A percentile compares a stretch with the other conserved stretches of the same genome.
Conservation (phyloP, 2,329 filamentous ascomycete genomes). For the Hypoxylon sp. region DNA sequence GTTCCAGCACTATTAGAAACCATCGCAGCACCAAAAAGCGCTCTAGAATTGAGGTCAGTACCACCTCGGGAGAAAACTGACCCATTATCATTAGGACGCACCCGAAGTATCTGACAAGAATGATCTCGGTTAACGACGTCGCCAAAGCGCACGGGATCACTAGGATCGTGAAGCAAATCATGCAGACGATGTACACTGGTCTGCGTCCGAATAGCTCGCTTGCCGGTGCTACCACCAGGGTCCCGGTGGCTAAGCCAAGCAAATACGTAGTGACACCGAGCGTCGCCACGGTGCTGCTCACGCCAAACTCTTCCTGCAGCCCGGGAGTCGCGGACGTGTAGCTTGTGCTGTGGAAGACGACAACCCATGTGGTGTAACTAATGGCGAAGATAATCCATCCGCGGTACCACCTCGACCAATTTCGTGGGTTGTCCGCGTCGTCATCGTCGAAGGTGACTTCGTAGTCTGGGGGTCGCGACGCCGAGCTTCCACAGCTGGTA, state of each 20-base stretch:
- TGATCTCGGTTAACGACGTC: conserved; percentile 70
- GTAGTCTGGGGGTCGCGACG: conserved; percentile 64
- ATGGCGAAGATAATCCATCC: conserved; percentile 55
- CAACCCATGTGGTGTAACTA: conserved; percentile 57
- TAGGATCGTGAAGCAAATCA: conserved; percentile 71
- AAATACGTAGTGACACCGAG: conserved; percentile 83
- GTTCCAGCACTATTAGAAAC: conserved; percentile 85
- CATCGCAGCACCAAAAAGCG: conserved; percentile 79
- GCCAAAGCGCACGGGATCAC: conserved; percentile 77
- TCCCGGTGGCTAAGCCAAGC: conserved; percentile 75
- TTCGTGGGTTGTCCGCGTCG: conserved; percentile 71
- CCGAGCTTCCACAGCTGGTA: conserved; percentile 53
- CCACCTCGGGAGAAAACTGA: conserved; percentile 35
- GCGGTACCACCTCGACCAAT: conserved; percentile 67
- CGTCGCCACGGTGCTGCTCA: conserved; percentile 68
- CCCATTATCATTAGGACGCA: conserved; percentile 46
- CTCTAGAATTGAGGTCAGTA: conserved; percentile 50
- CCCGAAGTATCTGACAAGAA: conserved; percentile 79
- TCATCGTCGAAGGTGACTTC: conserved; percentile 76
- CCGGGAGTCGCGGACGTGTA: conserved; percentile 78
- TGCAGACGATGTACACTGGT: conserved; percentile 73
- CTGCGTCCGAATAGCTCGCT: conserved; percentile 74
- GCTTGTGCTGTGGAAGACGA: conserved; percentile 79
- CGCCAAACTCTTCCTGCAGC: conserved; percentile 72
- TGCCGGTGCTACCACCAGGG: conserved; percentile 76